Conservation (phyloP, 768 basidiomycete genomes). For the Podaxis sp. region DNA sequence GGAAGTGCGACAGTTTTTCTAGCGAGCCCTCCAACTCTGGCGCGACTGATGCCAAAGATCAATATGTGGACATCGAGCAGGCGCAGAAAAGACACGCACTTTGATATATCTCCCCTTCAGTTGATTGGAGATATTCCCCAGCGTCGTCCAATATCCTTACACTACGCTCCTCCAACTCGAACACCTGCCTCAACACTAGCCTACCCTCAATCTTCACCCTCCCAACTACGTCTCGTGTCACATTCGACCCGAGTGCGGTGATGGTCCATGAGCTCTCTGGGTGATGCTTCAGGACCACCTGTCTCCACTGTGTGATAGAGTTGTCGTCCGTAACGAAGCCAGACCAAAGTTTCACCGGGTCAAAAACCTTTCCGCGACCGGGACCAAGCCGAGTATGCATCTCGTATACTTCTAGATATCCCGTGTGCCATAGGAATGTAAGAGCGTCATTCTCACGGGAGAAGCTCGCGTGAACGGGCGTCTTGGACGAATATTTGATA, state of each 20-base stretch:
- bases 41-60: slow-evolving; percentile 14
- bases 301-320: slow-evolving; percentile 30
- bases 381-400: slow-evolving; percentile 62
- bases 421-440: slow-evolving; percentile 71
- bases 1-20: slow-evolving; percentile 38
- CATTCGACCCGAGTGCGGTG: slow-evolving; percentile 40
- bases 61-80: not conserved
- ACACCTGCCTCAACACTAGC: slow-evolving; percentile 12
- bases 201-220: slow-evolving; percentile 25
- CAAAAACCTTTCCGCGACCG: slow-evolving; percentile 58
- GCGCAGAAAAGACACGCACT: slow-evolving; percentile 31
- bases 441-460: slow-evolving; percentile 56
- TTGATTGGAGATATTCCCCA: slow-evolving; percentile 36
- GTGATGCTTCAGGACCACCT: slow-evolving; percentile 26
- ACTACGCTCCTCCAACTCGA: slow-evolving; percentile 37
- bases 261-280: slow-evolving; percentile 23
- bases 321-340: slow-evolving; percentile 24
- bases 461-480: slow-evolving; percentile 70
- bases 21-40: slow-evolving; percentile 20
- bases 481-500: slow-evolving; percentile 22
- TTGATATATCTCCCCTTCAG: slow-evolving; percentile 46
- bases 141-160: slow-evolving; percentile 47
- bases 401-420: slow-evolving; percentile 67
- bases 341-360: slow-evolving; percentile 45
- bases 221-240: slow-evolving; percentile 33